Percentiles rank a stretch among this genome's conserved stretches.
phyloP scores from a whole-genome alignment of 495 filamentous ascomycete genomes.

The Aspergillus conjunctus region DNA sequence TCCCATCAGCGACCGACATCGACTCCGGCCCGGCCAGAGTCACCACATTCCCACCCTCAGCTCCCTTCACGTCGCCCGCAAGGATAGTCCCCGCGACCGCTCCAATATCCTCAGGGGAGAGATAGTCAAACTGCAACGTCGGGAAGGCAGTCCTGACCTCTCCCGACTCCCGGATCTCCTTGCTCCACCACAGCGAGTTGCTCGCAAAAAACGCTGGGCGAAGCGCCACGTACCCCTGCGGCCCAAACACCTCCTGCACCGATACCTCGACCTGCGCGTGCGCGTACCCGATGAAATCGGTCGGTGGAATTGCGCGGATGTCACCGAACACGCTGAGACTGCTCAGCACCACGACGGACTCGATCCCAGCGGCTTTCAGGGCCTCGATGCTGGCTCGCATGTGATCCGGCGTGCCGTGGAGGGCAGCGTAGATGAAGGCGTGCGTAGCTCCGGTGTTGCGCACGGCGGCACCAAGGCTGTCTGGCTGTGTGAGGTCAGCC shows the following conservation, averaged over 20 bases:
- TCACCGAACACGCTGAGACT: slow-evolving; percentile 28
- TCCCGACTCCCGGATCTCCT: slow-evolving; percentile 19
- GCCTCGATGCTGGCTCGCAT: slow-evolving; percentile 29
- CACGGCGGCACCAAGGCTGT: slow-evolving; percentile 28
- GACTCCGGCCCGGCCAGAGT: slow-evolving; percentile 31
- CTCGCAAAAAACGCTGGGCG: slow-evolving; percentile 32
- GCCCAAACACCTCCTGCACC: slow-evolving; percentile 32
- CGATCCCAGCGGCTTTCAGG: slow-evolving; percentile 31
- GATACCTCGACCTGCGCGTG: slow-evolving; percentile 38
- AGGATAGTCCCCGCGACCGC: slow-evolving; percentile 31
- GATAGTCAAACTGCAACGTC: slow-evolving; percentile 27
- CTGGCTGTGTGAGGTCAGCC: slow-evolving; percentile 34
- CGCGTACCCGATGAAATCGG: slow-evolving; percentile 25
- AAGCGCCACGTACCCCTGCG: slow-evolving; percentile 27
- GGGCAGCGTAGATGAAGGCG: slow-evolving; percentile 37
- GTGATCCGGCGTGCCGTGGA: slow-evolving; percentile 26
- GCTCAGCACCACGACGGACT: slow-evolving; percentile 37
- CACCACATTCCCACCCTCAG: slow-evolving; percentile 16
- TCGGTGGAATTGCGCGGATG: slow-evolving; percentile 13
- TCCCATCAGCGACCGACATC: slow-evolving; percentile 18
- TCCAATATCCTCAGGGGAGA: slow-evolving; percentile 37
- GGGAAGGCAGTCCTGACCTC: slow-evolving; percentile 28
- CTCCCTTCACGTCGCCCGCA: slow-evolving; percentile 18
- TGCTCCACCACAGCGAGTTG: slow-evolving; percentile 26
- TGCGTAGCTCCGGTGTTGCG: slow-evolving; percentile 24